Base-by-base conservation (phyloP, 2,329 filamentous ascomycete genomes). In the Chaetomiaceae sp. region DNA sequence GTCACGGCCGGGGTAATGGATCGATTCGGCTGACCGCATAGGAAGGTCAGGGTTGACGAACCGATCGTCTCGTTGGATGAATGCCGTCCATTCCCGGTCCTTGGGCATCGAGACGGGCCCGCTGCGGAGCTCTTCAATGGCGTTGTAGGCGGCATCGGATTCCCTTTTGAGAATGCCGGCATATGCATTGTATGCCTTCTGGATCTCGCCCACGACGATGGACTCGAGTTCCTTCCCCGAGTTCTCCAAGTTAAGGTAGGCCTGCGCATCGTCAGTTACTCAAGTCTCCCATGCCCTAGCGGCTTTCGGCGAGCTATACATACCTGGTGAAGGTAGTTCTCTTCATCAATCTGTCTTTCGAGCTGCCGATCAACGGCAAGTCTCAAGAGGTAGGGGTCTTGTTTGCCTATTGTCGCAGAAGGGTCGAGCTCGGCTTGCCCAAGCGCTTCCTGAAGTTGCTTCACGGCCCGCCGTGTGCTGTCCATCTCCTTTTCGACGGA, bases 401-500 rank as follows among this genome's bases (percentile, higher is more conserved):
- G 88, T 71, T 94, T 96, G 58, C 91, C 91, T 6, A 84, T 87
- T 1, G 87, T 87, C 45, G 81, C 72, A 3, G 86, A 78, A 1
- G 88, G 79, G 66, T 96, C 91, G 15, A 87, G 75, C 65, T 96
- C 91, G 38, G 85, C 85, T 62, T 89, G 81, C 15, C 87, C 86
- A 29, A 99, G 72, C 1, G 87, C 81, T 55, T 96, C 91, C 59
- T 94, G 86, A n/a, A 96, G 76, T 29, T 83, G 78, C 49, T 85
- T 84, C 23, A 97, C 89, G 15, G 87, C 86, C 67, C 84, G 89
- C 57, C 85, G 81, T 0, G 94, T 96, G 17, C 70, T 75, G 19
- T 96, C 91, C 75, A 95, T 92, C 71, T 97, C 94, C 73, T 92
- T 96, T 23, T 96, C 90, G 9, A 99, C 91, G 0, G 87, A 88